Conservation (phyloP, 768 basidiomycete genomes). For the Podaxis mareebaensis region DNA sequence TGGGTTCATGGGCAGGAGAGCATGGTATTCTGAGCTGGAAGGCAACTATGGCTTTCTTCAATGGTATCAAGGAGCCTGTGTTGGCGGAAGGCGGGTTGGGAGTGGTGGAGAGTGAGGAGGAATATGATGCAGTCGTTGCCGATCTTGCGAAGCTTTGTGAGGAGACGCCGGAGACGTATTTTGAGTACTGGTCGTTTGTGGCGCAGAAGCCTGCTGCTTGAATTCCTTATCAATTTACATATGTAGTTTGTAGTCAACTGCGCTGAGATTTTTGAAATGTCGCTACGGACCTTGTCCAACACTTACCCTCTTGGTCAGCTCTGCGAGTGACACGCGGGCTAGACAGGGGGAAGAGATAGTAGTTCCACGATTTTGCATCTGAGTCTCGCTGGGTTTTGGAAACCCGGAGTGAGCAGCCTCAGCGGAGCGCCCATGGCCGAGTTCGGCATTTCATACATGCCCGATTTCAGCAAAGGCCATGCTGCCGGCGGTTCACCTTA, state of each 20-base stretch:
- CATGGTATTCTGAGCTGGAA: neutral
- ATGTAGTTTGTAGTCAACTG: neutral
- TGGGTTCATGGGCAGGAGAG: conserved; percentile 11
- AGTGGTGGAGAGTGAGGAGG: conserved; percentile 12
- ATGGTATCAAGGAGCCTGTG: conserved; percentile 11
- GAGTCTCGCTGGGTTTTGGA: no score
- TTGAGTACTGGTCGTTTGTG: neutral
- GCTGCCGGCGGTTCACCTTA: no score
- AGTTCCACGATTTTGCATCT: no score
- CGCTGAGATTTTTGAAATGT: no score
- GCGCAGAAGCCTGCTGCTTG: conserved; percentile 3
- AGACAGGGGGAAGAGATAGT: no score
- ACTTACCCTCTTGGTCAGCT: no score
- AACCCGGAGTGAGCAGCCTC: no score
- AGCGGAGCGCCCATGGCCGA: no score
- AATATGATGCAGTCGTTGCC: conserved; percentile 13
- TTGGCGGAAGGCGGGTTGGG: conserved; percentile 16
- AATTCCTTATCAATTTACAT: neutral
- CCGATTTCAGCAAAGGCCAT: no score
- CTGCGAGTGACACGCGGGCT: no score
- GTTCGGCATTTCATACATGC: no score
- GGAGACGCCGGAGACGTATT: conserved; percentile 8
- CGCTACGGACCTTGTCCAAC: no score
- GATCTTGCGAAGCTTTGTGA: conserved; percentile 11
- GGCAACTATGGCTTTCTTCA: neutral